Percentiles rank a stretch among this genome's conserved stretches.
Conservation (phyloP, 352 stramenopile genomes). For the Chrysophaeum taylorii region DNA sequence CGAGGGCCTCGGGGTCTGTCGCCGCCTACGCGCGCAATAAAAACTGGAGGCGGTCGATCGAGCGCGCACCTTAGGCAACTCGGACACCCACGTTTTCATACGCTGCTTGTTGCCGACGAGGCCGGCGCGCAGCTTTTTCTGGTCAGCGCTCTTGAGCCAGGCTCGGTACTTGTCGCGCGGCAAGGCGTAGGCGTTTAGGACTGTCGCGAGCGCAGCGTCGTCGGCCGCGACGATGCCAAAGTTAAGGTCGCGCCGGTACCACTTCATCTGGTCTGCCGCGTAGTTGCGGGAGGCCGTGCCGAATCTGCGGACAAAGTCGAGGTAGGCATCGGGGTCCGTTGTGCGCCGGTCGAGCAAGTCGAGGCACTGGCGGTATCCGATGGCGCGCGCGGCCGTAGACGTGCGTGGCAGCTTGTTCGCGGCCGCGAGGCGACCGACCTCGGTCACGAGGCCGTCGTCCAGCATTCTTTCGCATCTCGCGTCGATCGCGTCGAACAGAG, state of each 20-base stretch:
- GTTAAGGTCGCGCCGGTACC: constrained; percentile 51
- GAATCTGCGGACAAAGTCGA: constrained; percentile 51
- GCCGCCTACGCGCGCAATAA: too few relatives aligned
- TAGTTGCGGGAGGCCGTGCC: constrained; percentile 51
- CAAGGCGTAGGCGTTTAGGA: too few relatives aligned
- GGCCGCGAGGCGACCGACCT: constrained; percentile 39
- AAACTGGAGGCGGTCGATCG: too few relatives aligned
- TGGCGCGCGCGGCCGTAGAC: constrained; percentile 38
- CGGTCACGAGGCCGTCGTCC: constrained; percentile 37
- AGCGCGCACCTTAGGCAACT: too few relatives aligned
- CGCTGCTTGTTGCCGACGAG: too few relatives aligned
- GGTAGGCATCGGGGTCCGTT: constrained; percentile 37
- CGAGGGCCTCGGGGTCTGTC: too few relatives aligned
- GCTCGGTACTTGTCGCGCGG: too few relatives aligned
- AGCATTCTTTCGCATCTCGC: constrained; percentile 54
- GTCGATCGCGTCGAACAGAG: constrained; percentile 49
- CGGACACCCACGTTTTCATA: too few relatives aligned
- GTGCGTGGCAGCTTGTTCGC: constrained; percentile 36
- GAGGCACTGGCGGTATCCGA: constrained; percentile 57
- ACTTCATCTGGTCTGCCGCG: constrained; percentile 58
- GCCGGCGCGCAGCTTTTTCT: too few relatives aligned
- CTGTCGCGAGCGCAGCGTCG: not conserved
- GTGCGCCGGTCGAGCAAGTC: constrained; percentile 41
- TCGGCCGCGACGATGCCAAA: constrained; percentile 49
- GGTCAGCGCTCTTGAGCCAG: too few relatives aligned